Percentiles rank a stretch among this genome's conserved stretches.
phyloP scores from a whole-genome alignment of 225 moss, liverwort and hornwort genomes.

The Physcomitrium patens region DNA sequence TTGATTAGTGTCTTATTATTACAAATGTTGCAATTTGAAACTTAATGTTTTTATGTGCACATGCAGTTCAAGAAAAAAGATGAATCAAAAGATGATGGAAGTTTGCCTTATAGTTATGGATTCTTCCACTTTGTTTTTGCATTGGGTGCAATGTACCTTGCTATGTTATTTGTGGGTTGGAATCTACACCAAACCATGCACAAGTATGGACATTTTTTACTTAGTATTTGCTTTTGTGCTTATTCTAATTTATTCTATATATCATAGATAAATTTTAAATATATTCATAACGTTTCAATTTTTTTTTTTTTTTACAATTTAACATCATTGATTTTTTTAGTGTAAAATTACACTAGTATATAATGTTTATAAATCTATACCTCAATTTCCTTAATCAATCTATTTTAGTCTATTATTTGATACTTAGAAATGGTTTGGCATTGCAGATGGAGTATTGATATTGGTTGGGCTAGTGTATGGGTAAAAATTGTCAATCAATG shows the following conservation, averaged over 20 bases:
- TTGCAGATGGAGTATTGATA: slow-evolving; percentile 94
- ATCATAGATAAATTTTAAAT: too few relatives aligned
- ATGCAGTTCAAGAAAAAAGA: slow-evolving; percentile 64
- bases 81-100: slow-evolving; percentile 42
- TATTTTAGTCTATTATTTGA: neutral
- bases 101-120: slow-evolving; percentile 86
- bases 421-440: neutral
- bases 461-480: slow-evolving; percentile 96
- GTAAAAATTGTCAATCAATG: slow-evolving; percentile 97
- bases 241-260: slow-evolving; percentile 7
- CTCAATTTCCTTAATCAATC: neutral
- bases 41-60: slow-evolving; percentile 21
- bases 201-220: slow-evolving; percentile 47
- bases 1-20: neutral
- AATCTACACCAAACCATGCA: slow-evolving; percentile 94
- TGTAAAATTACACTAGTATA: neutral
- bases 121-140: slow-evolving; percentile 99
- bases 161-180: slow-evolving; percentile 99
- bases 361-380: neutral
- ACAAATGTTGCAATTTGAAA: neutral
- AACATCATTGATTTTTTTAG: neutral
- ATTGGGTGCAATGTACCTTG: slow-evolving; percentile 95
- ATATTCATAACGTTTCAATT: too few relatives aligned
- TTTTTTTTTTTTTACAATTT: slow-evolving; percentile 1
- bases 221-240: neutral